These are phyloP conservation scores for Thielaviopsis euricoi DNA, from an alignment of 2,329 filamentous ascomycete species.

Conservation along the genomic window DNA sequence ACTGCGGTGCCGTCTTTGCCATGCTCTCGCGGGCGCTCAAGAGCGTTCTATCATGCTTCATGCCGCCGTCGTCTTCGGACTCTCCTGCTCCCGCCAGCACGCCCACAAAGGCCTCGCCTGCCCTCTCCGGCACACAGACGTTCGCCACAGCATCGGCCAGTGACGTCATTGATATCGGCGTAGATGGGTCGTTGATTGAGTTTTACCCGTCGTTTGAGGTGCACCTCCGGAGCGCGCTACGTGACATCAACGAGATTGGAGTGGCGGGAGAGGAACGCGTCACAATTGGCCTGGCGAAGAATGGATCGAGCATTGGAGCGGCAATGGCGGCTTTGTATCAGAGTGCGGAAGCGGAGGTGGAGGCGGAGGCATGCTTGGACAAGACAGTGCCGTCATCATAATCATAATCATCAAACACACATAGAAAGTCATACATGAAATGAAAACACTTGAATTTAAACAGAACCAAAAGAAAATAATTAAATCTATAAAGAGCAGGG, in stretches of 20 bases:
- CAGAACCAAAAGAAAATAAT: not conserved
- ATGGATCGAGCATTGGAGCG: slow-evolving; percentile 56
- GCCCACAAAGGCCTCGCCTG: not conserved
- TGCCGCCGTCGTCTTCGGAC: not conserved
- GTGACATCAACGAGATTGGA: slow-evolving; percentile 45
- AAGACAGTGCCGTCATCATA: not conserved
- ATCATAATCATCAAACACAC: too few relatives aligned
- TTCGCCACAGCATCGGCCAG: slow-evolving; percentile 16
- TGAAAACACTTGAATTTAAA: slow-evolving; percentile 11
- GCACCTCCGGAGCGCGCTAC: slow-evolving; percentile 45
- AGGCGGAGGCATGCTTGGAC: too few relatives aligned
- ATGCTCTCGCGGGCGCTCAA: not conserved
- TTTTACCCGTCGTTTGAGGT: slow-evolving; percentile 56
- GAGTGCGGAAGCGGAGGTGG: not conserved
- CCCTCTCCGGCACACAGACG: not conserved
- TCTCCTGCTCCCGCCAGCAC: not conserved
- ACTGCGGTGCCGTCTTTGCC: not conserved
- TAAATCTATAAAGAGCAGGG: not conserved
- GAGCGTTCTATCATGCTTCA: not conserved
- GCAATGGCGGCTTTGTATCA: slow-evolving; percentile 42
- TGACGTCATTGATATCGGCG: slow-evolving; percentile 46
- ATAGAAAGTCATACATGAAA: not conserved
- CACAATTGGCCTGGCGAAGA: slow-evolving; percentile 55
- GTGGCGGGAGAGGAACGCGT: slow-evolving; percentile 44
- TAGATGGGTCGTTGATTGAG: slow-evolving; percentile 56